Evolutionary conservation across 2,329 filamentous ascomycete genomes (phyloP).

Genomic region (Aspergillus quadricinctus): DNA sequence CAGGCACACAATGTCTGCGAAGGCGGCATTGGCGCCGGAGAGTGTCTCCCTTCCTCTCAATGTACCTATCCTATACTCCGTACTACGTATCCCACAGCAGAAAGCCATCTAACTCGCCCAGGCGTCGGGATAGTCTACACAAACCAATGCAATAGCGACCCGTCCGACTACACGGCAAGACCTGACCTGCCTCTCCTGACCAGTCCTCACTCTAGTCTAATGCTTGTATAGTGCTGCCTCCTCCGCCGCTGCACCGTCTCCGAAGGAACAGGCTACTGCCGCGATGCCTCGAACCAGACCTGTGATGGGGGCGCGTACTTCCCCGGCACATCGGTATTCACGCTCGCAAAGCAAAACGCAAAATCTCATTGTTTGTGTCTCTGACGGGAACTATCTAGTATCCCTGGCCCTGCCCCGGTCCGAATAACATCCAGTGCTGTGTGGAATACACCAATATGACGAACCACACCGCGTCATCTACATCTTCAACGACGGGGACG

Average conservation of each 20-base stretch:
- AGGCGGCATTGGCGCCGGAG: constrained; percentile 1
- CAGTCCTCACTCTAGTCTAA: too few species aligned
- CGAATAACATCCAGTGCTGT: constrained; percentile 7
- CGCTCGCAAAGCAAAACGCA: background rate
- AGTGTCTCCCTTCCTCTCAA: background rate
- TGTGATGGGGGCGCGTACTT: constrained; percentile 5
- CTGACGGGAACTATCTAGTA: background rate
- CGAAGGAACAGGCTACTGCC: constrained; percentile 5
- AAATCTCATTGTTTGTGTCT: too few species aligned
- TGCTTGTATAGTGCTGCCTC: constrained; percentile 7
- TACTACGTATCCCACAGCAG: too few species aligned
- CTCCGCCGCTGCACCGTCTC: constrained; percentile 1
- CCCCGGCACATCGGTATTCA: constrained; percentile 3
- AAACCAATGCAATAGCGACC: constrained; percentile 4
- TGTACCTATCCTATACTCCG: constrained; percentile 1
- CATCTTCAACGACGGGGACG: background rate
- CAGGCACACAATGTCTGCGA: background rate
- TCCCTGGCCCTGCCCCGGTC: constrained; percentile 5
- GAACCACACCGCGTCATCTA: too few species aligned
- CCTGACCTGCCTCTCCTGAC: too few species aligned
- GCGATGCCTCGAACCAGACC: constrained; percentile 8
- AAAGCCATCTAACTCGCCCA: background rate
- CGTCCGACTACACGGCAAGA: background rate
- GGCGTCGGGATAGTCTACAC: constrained; percentile 7
- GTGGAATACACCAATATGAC: constrained; percentile 6